Base-by-base conservation (phyloP, 169 alveolate genomes). In the Plasmodium knowlesi region DNA sequence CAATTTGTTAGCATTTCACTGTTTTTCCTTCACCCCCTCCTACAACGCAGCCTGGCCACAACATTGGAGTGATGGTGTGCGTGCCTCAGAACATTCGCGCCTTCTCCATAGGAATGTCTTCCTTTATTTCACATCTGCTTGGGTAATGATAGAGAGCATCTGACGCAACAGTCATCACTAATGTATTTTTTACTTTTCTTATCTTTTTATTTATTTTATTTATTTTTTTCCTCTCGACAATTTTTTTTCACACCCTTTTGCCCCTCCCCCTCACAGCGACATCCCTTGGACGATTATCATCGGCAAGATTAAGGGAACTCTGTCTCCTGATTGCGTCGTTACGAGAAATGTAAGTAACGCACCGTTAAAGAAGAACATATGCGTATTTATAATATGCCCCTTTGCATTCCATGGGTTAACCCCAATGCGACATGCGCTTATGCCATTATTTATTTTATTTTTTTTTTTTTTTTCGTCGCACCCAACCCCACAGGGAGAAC, bases 261-360 rank as follows among this genome's bases (percentile, higher is more conserved):
- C 74, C 16, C n/a, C 19, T 14, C 16, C 53, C 34, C 70, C 28
- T 10, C 67, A 14, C 30, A 85, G 93, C 37, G 93, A 86, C 71
- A 86, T 86, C 41, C 93, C 93, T 22, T 86, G 93, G 93, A 74
- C 80, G 25, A 50, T 86, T n/a, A 86, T 86, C 16, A 76, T 57
- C 46, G 93, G 93, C 34, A 74, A 74, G 54, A 86, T 86, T 41
- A 86, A 86, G 72, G 93, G 93, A 32, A 86, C 86, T 3, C 57
- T 86, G 3, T 74, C 93, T 12, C 93, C 93, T 5, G 86, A 86
- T 19, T 86, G 93, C 70, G 73, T 86, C 25, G 93, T 86, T 2
- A 86, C 93, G n/a, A 43, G 84, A 53, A 76, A 86, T 76, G 93
- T 86, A 85, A 85, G 67, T 43, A 50, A 79, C 73, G 39, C n/a